Base-by-base conservation (phyloP, 108 stramenopile species). In the Craspedostauros australis region DNA sequence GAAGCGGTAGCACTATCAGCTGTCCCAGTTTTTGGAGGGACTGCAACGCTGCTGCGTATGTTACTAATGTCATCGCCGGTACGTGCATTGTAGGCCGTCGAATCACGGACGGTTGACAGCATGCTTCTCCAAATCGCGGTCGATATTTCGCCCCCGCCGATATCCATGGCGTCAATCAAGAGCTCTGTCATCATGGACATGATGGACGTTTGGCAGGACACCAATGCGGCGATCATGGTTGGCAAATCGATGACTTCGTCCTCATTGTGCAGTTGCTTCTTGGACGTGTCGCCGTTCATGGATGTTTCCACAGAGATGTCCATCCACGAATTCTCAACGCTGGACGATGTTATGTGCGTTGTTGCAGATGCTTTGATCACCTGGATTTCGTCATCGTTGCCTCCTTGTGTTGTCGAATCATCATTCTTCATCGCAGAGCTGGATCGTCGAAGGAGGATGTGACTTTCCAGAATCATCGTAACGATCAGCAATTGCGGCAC, bases 91-190 rank as follows among this genome's bases (percentile, higher is more conserved):
- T 66, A 58, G 15, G 28, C 19, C 1, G 25, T 42, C 26, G 63
- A 69, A 5, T 55, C 36, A 46, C 68, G 26, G 2, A 82, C 36
- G 18, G 75, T 51, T 20, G 62, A 21, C 28, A 88, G 32, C 29
- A 88, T 72, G 31, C 46, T 57, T 20, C 80, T 54, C 86, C 86
- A 91, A 5, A 88, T 49, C 1, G 63, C 8, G 12, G 84, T 84
- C 26, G 90, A 84, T 6, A 76, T 67, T 70, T 86, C 90, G 19
- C 84, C 90, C 14, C 86, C 90, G 25, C 84, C 86, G 19, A 64
- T 62, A 45, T 66, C 79, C 90, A 91, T 88, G 2, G 84, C 81
- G 57, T 75, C 75, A 2, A 68, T 62, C 21, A 91, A 69, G 15
- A 91, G 51, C 32, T 77, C 71, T 7, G 80, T 68, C 39, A 79